phyloP scores from a whole-genome alignment of 1,284 basidiomycete genomes.

The Mycena sp. region DNA sequence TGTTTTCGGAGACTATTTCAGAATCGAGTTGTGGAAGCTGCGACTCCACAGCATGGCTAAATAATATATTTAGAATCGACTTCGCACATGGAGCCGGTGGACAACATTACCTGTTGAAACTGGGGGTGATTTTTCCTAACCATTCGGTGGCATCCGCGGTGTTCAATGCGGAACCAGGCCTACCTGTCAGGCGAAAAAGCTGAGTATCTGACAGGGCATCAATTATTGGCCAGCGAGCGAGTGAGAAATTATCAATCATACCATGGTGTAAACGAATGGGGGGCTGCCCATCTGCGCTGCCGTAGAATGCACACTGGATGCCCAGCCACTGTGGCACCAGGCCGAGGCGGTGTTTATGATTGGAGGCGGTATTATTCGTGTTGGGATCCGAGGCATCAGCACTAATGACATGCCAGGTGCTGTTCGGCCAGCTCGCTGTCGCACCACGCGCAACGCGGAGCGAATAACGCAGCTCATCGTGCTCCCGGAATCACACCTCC shows the following conservation, averaged over 20 bases:
- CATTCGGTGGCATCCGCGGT: slow-evolving; percentile 16
- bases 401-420: slow-evolving; percentile 29
- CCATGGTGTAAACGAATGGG: slow-evolving; percentile 31
- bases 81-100: background rate
- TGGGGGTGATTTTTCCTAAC: slow-evolving; percentile 27
- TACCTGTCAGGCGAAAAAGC: slow-evolving; percentile 25
- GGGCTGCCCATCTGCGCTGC: slow-evolving; percentile 8
- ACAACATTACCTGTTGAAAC: slow-evolving; percentile 30
- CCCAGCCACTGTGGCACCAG: slow-evolving; percentile 33
- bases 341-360: slow-evolving; percentile 18
- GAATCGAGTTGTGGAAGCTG: slow-evolving; percentile 29
- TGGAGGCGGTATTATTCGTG: background rate
- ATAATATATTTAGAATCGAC: background rate
- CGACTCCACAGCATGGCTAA: slow-evolving; percentile 30
- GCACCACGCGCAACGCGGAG: slow-evolving; percentile 25
- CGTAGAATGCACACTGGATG: slow-evolving; percentile 22
- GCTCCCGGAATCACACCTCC: slow-evolving; percentile 31
- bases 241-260: background rate
- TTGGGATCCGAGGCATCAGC: slow-evolving; percentile 26
- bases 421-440: slow-evolving; percentile 26
- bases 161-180: slow-evolving; percentile 6
- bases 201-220: slow-evolving; percentile 18
- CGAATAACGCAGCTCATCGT: slow-evolving; percentile 30
- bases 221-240: too few species aligned
- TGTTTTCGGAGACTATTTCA: slow-evolving; percentile 27